Evolutionary conservation across 495 filamentous ascomycete species (phyloP).

Genomic region (Tricharina praecox): DNA sequence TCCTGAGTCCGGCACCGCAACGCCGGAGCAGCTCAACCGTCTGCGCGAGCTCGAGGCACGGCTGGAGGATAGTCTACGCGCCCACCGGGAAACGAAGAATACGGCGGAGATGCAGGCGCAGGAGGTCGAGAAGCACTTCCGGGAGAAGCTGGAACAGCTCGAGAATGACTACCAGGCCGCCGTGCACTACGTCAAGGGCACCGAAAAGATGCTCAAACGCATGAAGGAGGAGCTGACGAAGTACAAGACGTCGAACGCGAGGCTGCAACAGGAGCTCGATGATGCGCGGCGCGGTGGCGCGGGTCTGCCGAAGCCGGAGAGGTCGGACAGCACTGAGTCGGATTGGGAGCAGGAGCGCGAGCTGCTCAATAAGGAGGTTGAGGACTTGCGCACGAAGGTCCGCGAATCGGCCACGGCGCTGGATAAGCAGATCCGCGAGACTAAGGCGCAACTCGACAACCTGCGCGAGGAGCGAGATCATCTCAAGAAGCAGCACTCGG

Average conservation of each 20-base stretch:
- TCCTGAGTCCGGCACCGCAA: constrained; percentile 55
- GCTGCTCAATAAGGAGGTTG: constrained; percentile 46
- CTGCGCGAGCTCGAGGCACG: constrained; percentile 80
- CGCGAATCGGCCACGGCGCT: constrained; percentile 46
- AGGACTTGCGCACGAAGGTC: constrained; percentile 48
- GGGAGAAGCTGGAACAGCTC: constrained; percentile 78
- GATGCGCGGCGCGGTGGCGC: constrained; percentile 36
- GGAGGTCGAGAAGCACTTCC: constrained; percentile 67
- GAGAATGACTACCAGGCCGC: constrained; percentile 98
- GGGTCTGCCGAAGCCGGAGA: constrained; percentile 24
- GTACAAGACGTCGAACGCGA: constrained; percentile 71
- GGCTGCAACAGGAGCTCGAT: constrained; percentile 63
- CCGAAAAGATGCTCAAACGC: constrained; percentile 95
- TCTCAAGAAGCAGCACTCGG: constrained; percentile 38
- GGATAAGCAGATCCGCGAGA: constrained; percentile 48
- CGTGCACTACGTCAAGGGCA: constrained; percentile 97
- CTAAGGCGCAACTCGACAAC: constrained; percentile 48
- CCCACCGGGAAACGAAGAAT: constrained; percentile 67
- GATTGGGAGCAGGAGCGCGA: constrained; percentile 68
- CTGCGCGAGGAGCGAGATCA: constrained; percentile 52
- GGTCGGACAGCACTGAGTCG: constrained; percentile 30
- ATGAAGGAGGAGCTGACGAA: constrained; percentile 92
- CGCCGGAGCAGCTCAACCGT: constrained; percentile 57
- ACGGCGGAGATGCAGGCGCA: constrained; percentile 60
- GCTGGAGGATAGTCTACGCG: constrained; percentile 55